Base-by-base conservation (phyloP, 1,284 basidiomycete genomes). In the Stygiomarasmius scandens region DNA sequence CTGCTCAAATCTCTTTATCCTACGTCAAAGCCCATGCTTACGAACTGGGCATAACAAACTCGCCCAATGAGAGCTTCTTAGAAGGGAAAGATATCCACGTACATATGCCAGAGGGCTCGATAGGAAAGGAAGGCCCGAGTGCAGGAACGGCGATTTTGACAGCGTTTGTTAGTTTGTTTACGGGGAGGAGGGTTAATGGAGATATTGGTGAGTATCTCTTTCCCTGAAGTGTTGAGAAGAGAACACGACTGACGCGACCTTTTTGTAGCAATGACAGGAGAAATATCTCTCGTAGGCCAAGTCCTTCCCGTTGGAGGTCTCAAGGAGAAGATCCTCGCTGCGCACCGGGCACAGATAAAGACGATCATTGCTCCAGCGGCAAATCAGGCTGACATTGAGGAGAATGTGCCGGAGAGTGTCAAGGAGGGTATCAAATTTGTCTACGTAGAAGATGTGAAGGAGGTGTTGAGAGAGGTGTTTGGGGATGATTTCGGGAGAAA, bases 81-180 rank as follows among this genome's bases (percentile, higher is more conserved):
- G 87, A 87, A 49, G 90, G 95, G 67, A 81, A 85, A 43, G 94
- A 96, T 67, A 82, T 97, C 16, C 95, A 97, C 70, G 83, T 97
- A 45, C 95, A 97, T 71, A 96, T 96, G 95, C 95, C 95, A 0
- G 95, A 97, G 71, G 96, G 96, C 4, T 93, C 92, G 58, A 93
- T 99, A 61, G 96, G 96, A 50, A 99, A 99, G 77, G 96, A 99
- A 68, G 96, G 96, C 0, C 96, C 96, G 0, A 95, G 92, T 64
- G 96, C 96, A 0, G 96, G 96, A 49, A 97, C 95, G 1, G 96
- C 96, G 0, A 89, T 99, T 48, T 72, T 96, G 52, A 88, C 92
- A 34, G 95, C 95, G 1, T 92, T 98, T 66, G 93, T 98, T 20
- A 93, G 90, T 47, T 77, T 98, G 59, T 91, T 98, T 74, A 94